A percentile compares a stretch with the other conserved stretches of the same genome.
Conservation (phyloP, 495 filamentous ascomycete genomes). For the Hypoxylon rickii region DNA sequence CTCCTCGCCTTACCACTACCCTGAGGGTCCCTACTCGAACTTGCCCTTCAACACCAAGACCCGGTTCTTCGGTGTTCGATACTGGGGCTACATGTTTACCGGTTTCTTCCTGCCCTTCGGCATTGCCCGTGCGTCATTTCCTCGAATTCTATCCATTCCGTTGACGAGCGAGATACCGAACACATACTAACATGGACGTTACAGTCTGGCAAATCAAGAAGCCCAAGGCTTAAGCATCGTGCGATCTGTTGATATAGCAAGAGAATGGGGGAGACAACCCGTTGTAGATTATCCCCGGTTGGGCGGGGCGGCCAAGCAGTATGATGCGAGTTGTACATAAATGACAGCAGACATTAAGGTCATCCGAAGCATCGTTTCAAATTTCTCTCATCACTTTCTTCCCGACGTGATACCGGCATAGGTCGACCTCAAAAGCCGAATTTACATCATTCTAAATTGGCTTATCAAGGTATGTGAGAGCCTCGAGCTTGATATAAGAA, state of each 20-base stretch:
- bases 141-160: slow-evolving; percentile 2
- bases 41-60: slow-evolving; percentile 95
- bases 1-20: slow-evolving; percentile 94
- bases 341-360: slow-evolving; percentile 34
- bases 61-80: slow-evolving; percentile 78
- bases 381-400: too few relatives aligned
- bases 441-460: too few relatives aligned
- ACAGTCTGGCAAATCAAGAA: slow-evolving; percentile 89
- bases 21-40: slow-evolving; percentile 92
- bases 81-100: slow-evolving; percentile 77
- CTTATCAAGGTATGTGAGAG: too few relatives aligned
- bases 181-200: slow-evolving; percentile 13
- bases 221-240: slow-evolving; percentile 49
- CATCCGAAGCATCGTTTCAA: slow-evolving; percentile 18
- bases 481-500: too few relatives aligned
- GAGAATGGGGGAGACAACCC: background rate
- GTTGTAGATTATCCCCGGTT: background rate
- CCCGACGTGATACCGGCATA: too few relatives aligned
- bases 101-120: slow-evolving; percentile 82
- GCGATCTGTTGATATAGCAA: background rate
- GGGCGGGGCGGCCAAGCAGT: slow-evolving; percentile 11
- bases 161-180: background rate
- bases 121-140: slow-evolving; percentile 71
- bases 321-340: slow-evolving; percentile 37
- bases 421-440: too few relatives aligned